Evolutionary conservation across 129 eudicot species (phyloP).

Genomic region (Gnaphalium uliginosum): DNA sequence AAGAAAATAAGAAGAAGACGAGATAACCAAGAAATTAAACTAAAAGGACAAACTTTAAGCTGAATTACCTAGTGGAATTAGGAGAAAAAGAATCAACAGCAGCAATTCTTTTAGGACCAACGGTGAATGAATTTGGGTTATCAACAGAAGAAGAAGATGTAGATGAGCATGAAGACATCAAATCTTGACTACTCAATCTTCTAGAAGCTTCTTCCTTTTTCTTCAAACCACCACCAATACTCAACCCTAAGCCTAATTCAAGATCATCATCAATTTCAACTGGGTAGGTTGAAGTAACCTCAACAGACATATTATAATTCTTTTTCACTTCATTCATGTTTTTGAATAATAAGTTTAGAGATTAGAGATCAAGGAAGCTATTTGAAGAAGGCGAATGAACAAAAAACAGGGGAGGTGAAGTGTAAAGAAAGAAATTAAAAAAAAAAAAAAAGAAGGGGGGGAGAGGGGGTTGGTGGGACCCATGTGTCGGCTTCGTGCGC

Average conservation of each 20-base stretch:
- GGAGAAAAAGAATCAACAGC: slow-evolving; percentile 65
- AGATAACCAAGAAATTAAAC: not conserved
- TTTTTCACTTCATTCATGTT: slow-evolving; percentile 23
- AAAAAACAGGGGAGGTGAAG: slow-evolving; percentile 29
- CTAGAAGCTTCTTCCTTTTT: slow-evolving; percentile 27
- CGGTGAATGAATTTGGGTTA: slow-evolving; percentile 46
- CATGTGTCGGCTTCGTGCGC: slow-evolving; percentile 73
- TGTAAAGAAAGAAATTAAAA: slow-evolving; percentile 26
- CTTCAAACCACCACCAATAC: slow-evolving; percentile 60
- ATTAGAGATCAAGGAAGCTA: slow-evolving; percentile 20
- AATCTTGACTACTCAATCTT: slow-evolving; percentile 9
- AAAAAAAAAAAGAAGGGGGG: not conserved
- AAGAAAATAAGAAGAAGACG: not conserved
- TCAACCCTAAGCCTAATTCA: slow-evolving; percentile 82
- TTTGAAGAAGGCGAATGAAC: slow-evolving; percentile 29
- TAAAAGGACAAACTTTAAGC: not conserved
- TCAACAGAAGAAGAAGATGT: slow-evolving; percentile 40
- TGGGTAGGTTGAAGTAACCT: slow-evolving; percentile 56
- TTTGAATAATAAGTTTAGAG: too few relatives aligned
- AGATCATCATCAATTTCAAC: slow-evolving; percentile 39
- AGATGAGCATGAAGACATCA: slow-evolving; percentile 28
- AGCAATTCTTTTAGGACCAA: slow-evolving; percentile 69
- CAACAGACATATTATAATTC: slow-evolving; percentile 25
- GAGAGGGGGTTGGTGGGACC: slow-evolving; percentile 39
- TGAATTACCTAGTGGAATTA: slow-evolving; percentile 38